phyloP scores from a whole-genome alignment of 176 grass and related monocot genomes.

The Cocos nucifera region DNA sequence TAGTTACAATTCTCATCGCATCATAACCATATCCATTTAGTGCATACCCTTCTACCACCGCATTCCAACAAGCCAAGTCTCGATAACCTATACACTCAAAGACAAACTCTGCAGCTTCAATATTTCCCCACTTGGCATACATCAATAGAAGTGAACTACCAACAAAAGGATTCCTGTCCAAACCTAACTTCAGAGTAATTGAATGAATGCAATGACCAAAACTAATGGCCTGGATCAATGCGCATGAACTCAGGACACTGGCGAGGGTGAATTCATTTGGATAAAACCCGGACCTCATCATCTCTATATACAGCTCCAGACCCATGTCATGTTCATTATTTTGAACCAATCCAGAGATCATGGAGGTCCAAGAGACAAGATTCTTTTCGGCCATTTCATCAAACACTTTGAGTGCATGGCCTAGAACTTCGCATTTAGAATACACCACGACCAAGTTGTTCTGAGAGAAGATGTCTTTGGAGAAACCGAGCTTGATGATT shows the following conservation, averaged over 20 bases:
- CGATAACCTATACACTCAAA: conserved; percentile 13
- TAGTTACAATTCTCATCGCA: conserved; percentile 1
- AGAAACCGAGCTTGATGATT: conserved; percentile 32
- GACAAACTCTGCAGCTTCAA: conserved; percentile 19
- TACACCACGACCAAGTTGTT: conserved; percentile 36
- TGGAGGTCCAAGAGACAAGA: conserved; percentile 42
- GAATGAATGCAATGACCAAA: conserved; percentile 28
- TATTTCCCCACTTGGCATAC: conserved; percentile 27
- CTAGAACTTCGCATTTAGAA: conserved; percentile 3
- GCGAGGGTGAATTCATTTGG: conserved; percentile 43
- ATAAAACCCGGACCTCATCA: conserved; percentile 28
- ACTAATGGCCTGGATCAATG: background rate
- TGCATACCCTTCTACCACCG: conserved; percentile 39
- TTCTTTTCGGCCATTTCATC: conserved; percentile 40
- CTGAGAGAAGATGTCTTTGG: conserved; percentile 35
- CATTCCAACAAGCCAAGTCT: conserved; percentile 43
- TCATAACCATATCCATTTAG: conserved; percentile 10
- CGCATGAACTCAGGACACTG: conserved; percentile 15
- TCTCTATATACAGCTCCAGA: conserved; percentile 12
- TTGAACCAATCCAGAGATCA: conserved; percentile 27
- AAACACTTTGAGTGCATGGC: conserved; percentile 16
- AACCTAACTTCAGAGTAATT: conserved; percentile 23
- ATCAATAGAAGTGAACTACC: conserved; percentile 34
- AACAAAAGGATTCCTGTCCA: conserved; percentile 22
- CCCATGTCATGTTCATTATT: conserved; percentile 12